These are phyloP conservation scores for Suzukiozyma palmioleophila DNA, from an alignment of 1,139 yeast species.

Conservation along the genomic window DNA sequence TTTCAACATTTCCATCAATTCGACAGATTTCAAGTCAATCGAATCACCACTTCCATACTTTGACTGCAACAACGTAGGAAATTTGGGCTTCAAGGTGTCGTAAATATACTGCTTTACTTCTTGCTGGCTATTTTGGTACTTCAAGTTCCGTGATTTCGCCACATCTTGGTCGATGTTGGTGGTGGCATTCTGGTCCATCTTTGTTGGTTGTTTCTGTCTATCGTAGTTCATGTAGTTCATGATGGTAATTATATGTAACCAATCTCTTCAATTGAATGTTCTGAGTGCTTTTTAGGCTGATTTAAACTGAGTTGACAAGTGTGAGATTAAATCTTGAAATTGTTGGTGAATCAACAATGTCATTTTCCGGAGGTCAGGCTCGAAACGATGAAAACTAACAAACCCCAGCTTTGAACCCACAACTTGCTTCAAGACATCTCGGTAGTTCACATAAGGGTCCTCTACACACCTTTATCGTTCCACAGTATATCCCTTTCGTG, in stretches of 20 bases:
- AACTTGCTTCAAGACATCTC: too few relatives aligned
- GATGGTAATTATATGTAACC: slow-evolving; percentile 4
- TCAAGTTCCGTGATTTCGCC: slow-evolving; percentile 38
- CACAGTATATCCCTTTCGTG: too few relatives aligned
- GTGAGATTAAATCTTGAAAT: neutral
- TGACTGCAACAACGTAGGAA: slow-evolving; percentile 8
- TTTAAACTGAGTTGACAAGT: too few relatives aligned
- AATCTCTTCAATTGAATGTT: neutral
- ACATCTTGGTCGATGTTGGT: slow-evolving; percentile 61
- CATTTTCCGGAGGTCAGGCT: neutral
- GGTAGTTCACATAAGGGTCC: too few relatives aligned
- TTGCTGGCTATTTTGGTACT: slow-evolving; percentile 42
- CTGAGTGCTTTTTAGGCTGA: neutral
- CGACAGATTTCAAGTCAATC: slow-evolving; percentile 10
- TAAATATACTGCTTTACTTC: slow-evolving; percentile 53
- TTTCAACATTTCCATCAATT: slow-evolving; percentile 50
- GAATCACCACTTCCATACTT: slow-evolving; percentile 7
- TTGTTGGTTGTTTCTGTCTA: slow-evolving; percentile 9
- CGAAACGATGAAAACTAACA: neutral
- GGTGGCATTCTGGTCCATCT: slow-evolving; percentile 20
- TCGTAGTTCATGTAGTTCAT: slow-evolving; percentile 11
- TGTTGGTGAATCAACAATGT: neutral
- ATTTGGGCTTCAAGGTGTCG: slow-evolving; percentile 8
- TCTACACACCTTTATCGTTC: too few relatives aligned
- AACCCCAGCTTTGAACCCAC: too few relatives aligned